A percentile compares a stretch with the other conserved stretches of the same genome.
phyloP scores from a whole-genome alignment of 331 rosid genomes.

The Cucumis variabilis region DNA sequence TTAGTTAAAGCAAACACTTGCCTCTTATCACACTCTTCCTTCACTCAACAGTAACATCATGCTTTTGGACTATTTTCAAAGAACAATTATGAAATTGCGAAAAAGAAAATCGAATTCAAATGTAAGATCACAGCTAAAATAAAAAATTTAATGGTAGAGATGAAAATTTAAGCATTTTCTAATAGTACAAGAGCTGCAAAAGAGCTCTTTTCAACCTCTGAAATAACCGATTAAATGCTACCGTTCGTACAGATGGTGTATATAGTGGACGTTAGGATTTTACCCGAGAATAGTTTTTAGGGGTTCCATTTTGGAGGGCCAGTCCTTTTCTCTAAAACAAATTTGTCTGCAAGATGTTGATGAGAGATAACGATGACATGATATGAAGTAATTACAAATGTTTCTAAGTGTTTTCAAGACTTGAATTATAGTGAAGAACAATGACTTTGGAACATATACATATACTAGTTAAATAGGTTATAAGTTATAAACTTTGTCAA shows the following conservation, averaged over 20 bases:
- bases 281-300: slow-evolving; percentile 66
- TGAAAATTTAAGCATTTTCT: background rate
- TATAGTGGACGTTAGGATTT: slow-evolving; percentile 77
- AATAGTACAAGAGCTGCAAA: background rate
- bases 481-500: too few species aligned
- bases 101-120: background rate
- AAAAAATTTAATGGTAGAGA: background rate
- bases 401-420: too few species aligned
- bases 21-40: background rate
- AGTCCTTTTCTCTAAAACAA: too few species aligned
- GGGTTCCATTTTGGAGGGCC: slow-evolving; percentile 53
- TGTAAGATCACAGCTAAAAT: background rate
- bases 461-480: too few species aligned
- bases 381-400: too few species aligned
- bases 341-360: too few species aligned
- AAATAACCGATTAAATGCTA: background rate
- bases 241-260: slow-evolving; percentile 81
- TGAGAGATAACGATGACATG: too few species aligned
- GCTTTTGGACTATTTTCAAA: slow-evolving; percentile 30
- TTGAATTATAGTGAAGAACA: too few species aligned
- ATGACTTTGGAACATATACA: too few species aligned
- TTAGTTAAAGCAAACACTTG: background rate
- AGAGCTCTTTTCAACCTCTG: background rate
- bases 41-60: too few species aligned
- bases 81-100: slow-evolving; percentile 36